Percentiles rank a stretch among this genome's conserved stretches.
Conservation (phyloP, 768 basidiomycete genomes). For the Tylopilus subfusipes region DNA sequence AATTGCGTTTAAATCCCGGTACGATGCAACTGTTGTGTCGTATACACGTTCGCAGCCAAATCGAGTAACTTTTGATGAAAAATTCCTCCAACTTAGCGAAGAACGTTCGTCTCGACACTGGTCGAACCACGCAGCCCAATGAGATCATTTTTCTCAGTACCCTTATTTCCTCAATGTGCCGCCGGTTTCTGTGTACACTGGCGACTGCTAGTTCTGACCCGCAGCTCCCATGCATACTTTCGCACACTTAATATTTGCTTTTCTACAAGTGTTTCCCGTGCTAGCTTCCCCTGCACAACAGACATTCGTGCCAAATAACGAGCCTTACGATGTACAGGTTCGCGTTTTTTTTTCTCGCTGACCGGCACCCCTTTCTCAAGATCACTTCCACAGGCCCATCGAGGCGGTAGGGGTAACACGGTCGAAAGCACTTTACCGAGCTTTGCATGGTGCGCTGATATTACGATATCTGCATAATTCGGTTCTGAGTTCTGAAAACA, state of each 20-base stretch:
- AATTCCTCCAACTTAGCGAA: slow-evolving; percentile 1
- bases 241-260: slow-evolving; percentile 6
- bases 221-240: slow-evolving; percentile 15
- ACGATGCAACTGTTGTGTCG: not conserved
- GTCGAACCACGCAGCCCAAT: slow-evolving; percentile 16
- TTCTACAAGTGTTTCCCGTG: slow-evolving; percentile 9
- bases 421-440: slow-evolving; percentile 70
- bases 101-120: slow-evolving; percentile 32
- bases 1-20: not conserved
- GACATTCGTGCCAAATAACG: slow-evolving; percentile 19
- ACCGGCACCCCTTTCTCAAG: slow-evolving; percentile 6
- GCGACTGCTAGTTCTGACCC: not conserved
- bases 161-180: not conserved
- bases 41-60: slow-evolving; percentile 26
- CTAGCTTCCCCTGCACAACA: slow-evolving; percentile 30
- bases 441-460: slow-evolving; percentile 62
- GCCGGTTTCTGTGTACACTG: not conserved
- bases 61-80: slow-evolving; percentile 12
- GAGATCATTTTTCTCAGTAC: not conserved
- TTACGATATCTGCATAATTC: slow-evolving; percentile 8
- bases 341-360: not conserved
- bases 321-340: slow-evolving; percentile 53
- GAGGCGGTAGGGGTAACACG: slow-evolving; percentile 72
- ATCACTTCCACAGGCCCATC: slow-evolving; percentile 50
- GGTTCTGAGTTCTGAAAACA: slow-evolving; percentile 25